Conservation (phyloP, 2,329 filamentous ascomycete species). For the Sporothrix schenckii region DNA sequence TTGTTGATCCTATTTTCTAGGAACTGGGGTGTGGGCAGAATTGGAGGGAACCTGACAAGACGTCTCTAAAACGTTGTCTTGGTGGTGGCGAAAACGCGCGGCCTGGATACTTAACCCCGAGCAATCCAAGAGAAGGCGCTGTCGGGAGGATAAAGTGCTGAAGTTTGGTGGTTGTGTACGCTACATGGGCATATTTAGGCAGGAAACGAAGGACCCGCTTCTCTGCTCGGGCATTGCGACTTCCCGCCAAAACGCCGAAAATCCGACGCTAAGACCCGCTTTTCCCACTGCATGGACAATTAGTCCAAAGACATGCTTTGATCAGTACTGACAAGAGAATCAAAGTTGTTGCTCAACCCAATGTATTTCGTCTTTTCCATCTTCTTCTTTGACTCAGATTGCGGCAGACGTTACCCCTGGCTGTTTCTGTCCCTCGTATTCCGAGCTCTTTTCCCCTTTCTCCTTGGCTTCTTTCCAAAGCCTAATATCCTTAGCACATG, state of each 20-base stretch:
- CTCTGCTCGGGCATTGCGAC: constrained; percentile 27
- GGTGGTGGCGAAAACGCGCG: constrained; percentile 25
- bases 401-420: not conserved
- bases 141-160: not conserved
- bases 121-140: not conserved
- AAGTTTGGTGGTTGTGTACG: constrained; percentile 11
- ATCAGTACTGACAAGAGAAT: not conserved
- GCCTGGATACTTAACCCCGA: constrained; percentile 30
- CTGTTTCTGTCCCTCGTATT: not conserved
- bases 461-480: not conserved
- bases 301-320: not conserved
- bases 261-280: constrained; percentile 25
- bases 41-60: constrained; percentile 9
- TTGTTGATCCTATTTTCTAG: not conserved
- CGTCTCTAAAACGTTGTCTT: not conserved
- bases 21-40: not conserved
- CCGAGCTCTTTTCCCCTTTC: not conserved
- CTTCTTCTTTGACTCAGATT: not conserved
- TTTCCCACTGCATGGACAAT: not conserved
- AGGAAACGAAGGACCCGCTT: constrained; percentile 14
- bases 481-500: not conserved
- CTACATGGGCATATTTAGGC: constrained; percentile 9
- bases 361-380: not conserved
- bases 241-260: constrained; percentile 29
- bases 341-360: not conserved